Evolutionary conservation across 2,329 filamentous ascomycete species (phyloP), one percentile per base, ranked within the genome.

Genomic region (Colletotrichum truncatum): DNA sequence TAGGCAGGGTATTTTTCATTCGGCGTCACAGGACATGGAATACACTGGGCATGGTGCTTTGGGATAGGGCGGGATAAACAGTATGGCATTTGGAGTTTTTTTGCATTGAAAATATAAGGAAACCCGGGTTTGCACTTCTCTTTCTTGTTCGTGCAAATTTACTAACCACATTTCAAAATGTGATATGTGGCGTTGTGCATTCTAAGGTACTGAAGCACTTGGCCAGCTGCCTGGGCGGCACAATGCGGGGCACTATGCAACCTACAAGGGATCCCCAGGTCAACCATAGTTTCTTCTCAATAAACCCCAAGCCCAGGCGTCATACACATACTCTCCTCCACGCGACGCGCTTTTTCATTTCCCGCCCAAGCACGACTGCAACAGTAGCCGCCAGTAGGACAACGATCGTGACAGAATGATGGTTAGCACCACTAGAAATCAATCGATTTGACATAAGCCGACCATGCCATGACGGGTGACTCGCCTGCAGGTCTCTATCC

Each of bases 381-480:
- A 54, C n/a, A n/a, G n/a, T n/a, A n/a, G n/a, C n/a, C n/a, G n/a
- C n/a, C n/a, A n/a, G n/a, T n/a, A n/a, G n/a, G n/a, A n/a, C n/a
- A n/a, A 6, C 23, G 14, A 14, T 43, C 54, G 7, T 14, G 30
- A 58, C 14, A 23, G 41, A 51, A 51, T 30, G 6, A 55, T 49
- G 48, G 41, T 62, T 34, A 41, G 16, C 23, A 10, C 41, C 14
- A 4, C 12, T 12, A 16, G 5, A 14, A 30, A n/a, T 14, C 9
- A 18, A 14, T 12, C 34, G n/a, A 25, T 28, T 12, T 51, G 21
- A 49, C 30, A 28, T 16, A 18, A 14, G 25, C 52, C 68, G 69
- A 75, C 66, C 75, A 83, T 85, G 82, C 80, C 80, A 88, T 88
- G 85, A 85, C 77, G 73, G 77, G 77, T 72, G 70, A 71, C 43